Conservation (phyloP, 208 protist genomes). For the Herpetomonas samuelpessoai region DNA sequence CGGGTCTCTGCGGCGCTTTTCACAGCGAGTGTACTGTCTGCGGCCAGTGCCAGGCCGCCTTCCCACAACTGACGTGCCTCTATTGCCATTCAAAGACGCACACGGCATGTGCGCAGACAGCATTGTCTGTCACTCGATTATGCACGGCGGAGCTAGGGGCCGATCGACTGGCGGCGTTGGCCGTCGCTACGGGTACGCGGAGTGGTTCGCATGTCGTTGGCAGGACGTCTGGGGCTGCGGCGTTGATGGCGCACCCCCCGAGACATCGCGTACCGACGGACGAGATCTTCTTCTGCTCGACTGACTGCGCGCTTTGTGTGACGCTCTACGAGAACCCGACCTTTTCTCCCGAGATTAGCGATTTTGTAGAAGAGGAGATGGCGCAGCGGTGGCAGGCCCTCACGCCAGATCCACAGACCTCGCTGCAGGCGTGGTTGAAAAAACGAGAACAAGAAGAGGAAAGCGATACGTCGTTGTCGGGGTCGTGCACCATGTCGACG, state of each 20-base stretch:
- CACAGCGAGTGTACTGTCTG: background rate
- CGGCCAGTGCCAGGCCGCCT: background rate
- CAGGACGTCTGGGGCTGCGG: no score
- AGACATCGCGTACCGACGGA: background rate
- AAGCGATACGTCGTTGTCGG: no score
- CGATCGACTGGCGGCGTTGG: background rate
- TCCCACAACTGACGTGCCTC: background rate
- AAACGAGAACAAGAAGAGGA: background rate
- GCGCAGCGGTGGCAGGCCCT: slow-evolving; percentile 29
- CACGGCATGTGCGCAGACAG: background rate
- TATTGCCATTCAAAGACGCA: background rate
- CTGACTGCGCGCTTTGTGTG: slow-evolving; percentile 47
- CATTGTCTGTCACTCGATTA: slow-evolving; percentile 1
- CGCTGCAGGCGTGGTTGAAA: background rate
- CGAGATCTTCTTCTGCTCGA: slow-evolving; percentile 45
- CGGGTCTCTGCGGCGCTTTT: background rate
- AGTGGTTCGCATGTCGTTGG: no score
- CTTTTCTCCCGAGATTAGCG: slow-evolving; percentile 37
- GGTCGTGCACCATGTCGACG: background rate
- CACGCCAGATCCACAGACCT: slow-evolving; percentile 4
- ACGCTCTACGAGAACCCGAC: slow-evolving; percentile 45
- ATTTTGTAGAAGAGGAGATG: slow-evolving; percentile 28
- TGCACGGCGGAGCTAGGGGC: background rate
- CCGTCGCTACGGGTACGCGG: no score
- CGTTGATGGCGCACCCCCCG: background rate